Conservation (phyloP, 2,329 filamentous ascomycete genomes). For the Fusarium sp. region DNA sequence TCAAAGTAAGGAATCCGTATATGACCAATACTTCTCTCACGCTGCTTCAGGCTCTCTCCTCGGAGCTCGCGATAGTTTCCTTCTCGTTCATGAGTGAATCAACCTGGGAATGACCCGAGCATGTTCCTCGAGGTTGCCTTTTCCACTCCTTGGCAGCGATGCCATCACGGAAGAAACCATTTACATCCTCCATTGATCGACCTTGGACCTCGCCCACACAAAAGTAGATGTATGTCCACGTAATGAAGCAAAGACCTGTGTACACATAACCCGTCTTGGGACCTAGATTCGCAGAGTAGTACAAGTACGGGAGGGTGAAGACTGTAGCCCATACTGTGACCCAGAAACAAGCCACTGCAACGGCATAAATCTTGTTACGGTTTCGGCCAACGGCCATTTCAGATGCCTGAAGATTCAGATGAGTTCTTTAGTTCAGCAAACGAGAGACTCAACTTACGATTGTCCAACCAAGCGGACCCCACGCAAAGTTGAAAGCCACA, state of each 20-base stretch:
- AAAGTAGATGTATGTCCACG: slow-evolving; percentile 52
- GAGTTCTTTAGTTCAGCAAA: accelerated
- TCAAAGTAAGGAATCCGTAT: no score
- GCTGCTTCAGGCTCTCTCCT: no score
- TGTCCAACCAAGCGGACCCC: slow-evolving; percentile 54
- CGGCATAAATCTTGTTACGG: slow-evolving; percentile 48
- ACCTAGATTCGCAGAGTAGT: slow-evolving; percentile 53
- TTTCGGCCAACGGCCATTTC: slow-evolving; percentile 62
- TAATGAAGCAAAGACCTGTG: slow-evolving; percentile 49
- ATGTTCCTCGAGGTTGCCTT: slow-evolving; percentile 28
- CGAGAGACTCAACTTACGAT: slow-evolving; percentile 42
- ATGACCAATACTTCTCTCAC: no score
- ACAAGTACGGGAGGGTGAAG: slow-evolving; percentile 55
- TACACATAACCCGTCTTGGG: slow-evolving; percentile 55
- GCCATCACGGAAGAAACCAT: slow-evolving; percentile 44
- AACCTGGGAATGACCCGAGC: no score
- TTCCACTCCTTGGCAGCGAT: slow-evolving; percentile 46
- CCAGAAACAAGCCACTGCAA: slow-evolving; percentile 57
- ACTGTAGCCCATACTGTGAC: slow-evolving; percentile 55
- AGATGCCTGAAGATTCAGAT: slow-evolving; percentile 45
- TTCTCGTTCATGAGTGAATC: no score
- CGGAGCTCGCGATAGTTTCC: no score
- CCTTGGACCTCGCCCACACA: slow-evolving; percentile 50
- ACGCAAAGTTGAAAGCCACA: slow-evolving; percentile 58
- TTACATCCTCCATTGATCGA: slow-evolving; percentile 47